A percentile compares a stretch with the other conserved stretches of the same genome.
Evolutionary conservation across 768 basidiomycete species (phyloP).

Genomic region (Tricholoma flavovirens): DNA sequence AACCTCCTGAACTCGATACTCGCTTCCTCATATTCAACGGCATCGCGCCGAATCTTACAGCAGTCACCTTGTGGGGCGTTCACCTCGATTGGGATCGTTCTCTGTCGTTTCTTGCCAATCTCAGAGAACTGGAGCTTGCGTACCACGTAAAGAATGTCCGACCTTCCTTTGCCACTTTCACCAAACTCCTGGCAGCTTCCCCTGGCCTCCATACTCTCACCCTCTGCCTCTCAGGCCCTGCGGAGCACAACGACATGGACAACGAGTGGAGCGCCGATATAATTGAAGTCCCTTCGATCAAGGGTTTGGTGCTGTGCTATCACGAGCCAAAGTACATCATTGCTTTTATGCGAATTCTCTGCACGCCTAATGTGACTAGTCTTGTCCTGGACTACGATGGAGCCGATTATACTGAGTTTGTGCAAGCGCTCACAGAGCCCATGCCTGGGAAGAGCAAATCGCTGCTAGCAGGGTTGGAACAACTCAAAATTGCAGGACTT

Average conservation of each 20-base stretch:
- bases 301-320: conserved; percentile 32
- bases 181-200: conserved; percentile 44
- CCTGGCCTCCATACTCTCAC: conserved; percentile 49
- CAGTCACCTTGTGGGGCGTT: conserved; percentile 58
- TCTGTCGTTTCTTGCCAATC: conserved; percentile 35
- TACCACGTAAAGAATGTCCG: conserved; percentile 61
- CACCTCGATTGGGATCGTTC: conserved; percentile 61
- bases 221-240: conserved; percentile 55
- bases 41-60: conserved; percentile 45
- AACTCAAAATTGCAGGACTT: conserved; percentile 48
- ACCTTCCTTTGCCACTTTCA: conserved; percentile 51
- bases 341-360: conserved; percentile 34
- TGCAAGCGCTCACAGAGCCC: conserved; percentile 36
- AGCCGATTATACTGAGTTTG: conserved; percentile 48
- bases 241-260: conserved; percentile 27
- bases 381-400: conserved; percentile 53
- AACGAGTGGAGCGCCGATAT: conserved; percentile 31
- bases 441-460: conserved; percentile 34
- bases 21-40: conserved; percentile 48
- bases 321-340: conserved; percentile 33
- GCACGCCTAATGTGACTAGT: conserved; percentile 32
- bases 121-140: conserved; percentile 52
- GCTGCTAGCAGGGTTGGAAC: conserved; percentile 42
- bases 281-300: conserved; percentile 36
- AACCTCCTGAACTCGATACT: conserved; percentile 32